Base-by-base conservation (phyloP, 2,329 filamentous ascomycete genomes). In the Sporothrix dimorphospora region DNA sequence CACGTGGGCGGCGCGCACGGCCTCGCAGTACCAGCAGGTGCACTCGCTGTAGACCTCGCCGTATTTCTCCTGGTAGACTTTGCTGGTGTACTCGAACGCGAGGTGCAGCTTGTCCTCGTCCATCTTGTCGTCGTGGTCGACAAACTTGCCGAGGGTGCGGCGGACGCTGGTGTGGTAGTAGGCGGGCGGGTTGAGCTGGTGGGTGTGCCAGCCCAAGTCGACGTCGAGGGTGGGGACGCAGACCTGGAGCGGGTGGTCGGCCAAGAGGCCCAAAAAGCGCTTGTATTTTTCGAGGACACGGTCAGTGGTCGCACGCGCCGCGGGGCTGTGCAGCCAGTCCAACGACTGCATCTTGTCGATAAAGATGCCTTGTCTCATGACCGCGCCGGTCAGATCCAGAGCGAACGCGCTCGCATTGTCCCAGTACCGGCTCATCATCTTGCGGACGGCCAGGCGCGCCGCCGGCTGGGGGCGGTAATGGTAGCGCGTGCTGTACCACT, bases 91-190 rank as follows among this genome's bases (percentile, higher is more conserved):
- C 78, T 90, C 88, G 77, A 96, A 96, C 5, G 85, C 84, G 1
- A 84, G 82, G 59, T 87, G 87, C 7, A 97, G 85, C 66, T 84
- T 85, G 16, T 82, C 82, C 77, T 94, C 91, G 66, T 90, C 89
- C 27, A 97, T 89, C 81, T 95, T 95, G 83, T 97, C 94, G 79
- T 96, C 91, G 77, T 97, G 93, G 78, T 94, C 90, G 75, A 95
- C 87, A 77, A 94, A 93, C 66, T 85, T 88, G 1, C 73, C 73
- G 11, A n/a, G 16, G 4, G 21, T 16, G 47, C 24, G 34, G 8
- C 16, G 40, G 16, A 42, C 21, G 21, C 51, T 34, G 9, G 61
- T 34, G 45, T 78, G 73, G 76, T 88, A 91, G 81, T 96, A 96
- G 3, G 82, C 77, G 2, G 78, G 77, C 0, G 92, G 91, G 9